These are phyloP conservation scores for Penicillium polonicum DNA, from an alignment of 2,329 filamentous ascomycete genomes.

Conservation along the genomic window DNA sequence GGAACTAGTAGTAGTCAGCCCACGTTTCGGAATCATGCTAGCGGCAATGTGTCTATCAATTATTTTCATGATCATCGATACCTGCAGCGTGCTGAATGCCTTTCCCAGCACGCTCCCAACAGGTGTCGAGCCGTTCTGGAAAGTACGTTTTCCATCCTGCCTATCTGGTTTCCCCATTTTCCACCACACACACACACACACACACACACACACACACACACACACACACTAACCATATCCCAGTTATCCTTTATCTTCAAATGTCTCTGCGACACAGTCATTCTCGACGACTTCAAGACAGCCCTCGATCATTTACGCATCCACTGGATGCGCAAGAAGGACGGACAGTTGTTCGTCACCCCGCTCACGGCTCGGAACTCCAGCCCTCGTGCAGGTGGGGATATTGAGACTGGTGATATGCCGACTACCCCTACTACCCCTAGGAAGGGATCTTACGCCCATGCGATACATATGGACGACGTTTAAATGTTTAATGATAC, in stretches of 20 bases:
- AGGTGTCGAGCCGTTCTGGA: conserved; percentile 68
- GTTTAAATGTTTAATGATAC: not conserved
- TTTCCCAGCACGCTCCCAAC: conserved; percentile 46
- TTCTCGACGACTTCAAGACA: conserved; percentile 69
- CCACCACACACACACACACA: not conserved
- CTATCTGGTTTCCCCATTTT: not conserved
- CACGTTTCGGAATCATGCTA: conserved; percentile 64
- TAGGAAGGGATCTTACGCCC: not conserved
- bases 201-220: not conserved
- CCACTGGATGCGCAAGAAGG: conserved; percentile 35
- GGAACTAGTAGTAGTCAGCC: conserved; percentile 60
- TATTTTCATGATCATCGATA: conserved; percentile 61
- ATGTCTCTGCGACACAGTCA: conserved; percentile 64
- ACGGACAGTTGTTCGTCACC: conserved; percentile 11
- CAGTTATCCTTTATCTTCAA: conserved; percentile 62
- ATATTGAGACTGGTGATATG: not conserved
- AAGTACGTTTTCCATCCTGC: conserved; percentile 25
- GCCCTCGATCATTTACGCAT: conserved; percentile 44
- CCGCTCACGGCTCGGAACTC: not conserved
- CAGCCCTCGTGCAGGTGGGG: not conserved
- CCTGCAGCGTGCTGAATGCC: conserved; percentile 57
- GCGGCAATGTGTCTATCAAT: conserved; percentile 61
- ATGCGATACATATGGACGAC: not conserved
- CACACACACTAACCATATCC: not conserved
- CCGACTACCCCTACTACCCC: not conserved